Base-by-base conservation (phyloP, 176 grass and related monocot species). In the Eremochloa ophiuroides region DNA sequence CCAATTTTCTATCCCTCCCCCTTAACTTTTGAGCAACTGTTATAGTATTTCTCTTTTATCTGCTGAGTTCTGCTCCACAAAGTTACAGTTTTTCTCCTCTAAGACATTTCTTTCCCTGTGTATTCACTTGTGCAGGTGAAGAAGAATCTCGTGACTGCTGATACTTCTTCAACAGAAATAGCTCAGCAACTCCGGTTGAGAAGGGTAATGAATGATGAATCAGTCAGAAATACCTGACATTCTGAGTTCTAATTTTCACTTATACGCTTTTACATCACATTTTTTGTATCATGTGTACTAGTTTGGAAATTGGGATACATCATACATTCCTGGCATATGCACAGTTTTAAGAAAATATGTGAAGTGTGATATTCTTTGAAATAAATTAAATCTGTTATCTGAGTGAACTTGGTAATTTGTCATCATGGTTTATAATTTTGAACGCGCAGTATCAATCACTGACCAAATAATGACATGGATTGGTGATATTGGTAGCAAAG, bases 191-290 rank as follows among this genome's bases (percentile, higher is more conserved):
- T 73, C 51, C 87, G 76, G 22, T 69, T 87, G 27, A 90, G 73
- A 93, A 93, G 92, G 92, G 95, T 94, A 91, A 88, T 26, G 12
- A 79, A 47, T 74, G 15, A 1, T 11, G 26, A 60, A 18, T 38
- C 3, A 69, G 75, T 65, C 22, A 12, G 43, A 62, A 79, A 23
- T 79, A 41, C 81, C 37, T 75, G 7, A 25, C 11, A 78, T 11
- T 79, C 39, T 61, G 51, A 84, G 3, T 80, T 41, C 71, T 65
- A 65, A 39, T 16, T 50, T 72, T n/a, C 28, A n/a, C 34, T 40
- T 73, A 43, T 13, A 56, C 66, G 70, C 33, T 51, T 83, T 31
- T 74, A 50, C 78, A 31, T 56, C 10, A 20, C 35, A 75, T 26
- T 10, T 7, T 71, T 23, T 23, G 39, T 81, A 39, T 61, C 34